Base-by-base conservation (phyloP, 352 stramenopile species). In the Phytophthora sansomeana region DNA sequence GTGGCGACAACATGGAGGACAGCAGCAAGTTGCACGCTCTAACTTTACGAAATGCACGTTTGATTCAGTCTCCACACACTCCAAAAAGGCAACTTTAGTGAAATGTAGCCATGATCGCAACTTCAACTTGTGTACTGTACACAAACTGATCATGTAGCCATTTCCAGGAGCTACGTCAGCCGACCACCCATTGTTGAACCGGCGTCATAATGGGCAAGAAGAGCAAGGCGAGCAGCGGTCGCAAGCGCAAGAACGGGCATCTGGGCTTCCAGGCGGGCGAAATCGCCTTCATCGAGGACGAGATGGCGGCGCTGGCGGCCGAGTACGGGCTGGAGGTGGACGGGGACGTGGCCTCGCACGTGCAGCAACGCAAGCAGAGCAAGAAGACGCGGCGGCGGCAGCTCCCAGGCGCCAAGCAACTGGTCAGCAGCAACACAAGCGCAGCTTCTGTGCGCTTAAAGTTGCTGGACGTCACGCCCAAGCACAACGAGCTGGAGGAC, bases 251-350 rank as follows among this genome's bases (percentile, higher is more conserved):
- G 70, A 79, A 80, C 10, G 84, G 83, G 19, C 78, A 85, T 71
- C 67, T 93, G 53, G 85, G 85, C 55, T 91, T 95, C 68, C 80
- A 92, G 63, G 65, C 75, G 16, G 72, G 59, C 54, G 84, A 95
- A 58, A 91, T 95, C 60, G 86, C 84, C 56, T 95, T 91, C 73
- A 95, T 95, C 41, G 86, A 95, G 56, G 86, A 95, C 44, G 86
- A 95, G 59, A 95, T 95, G 80, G 84, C 81, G 1, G 85, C 86
- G 43, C 74, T 93, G 17, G 86, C 86, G 13, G 76, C 77, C 50
- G 86, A 95, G 74, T 95, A 93, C 64, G 86, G 86, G 4, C 83
- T 95, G 28, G 54, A 83, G 16, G 71, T 95, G 53, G 84, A 95
- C 56, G 53, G 75, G 10, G 84, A 91, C 39, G 83, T 95, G 28